Evolutionary conservation across 176 grass and related monocot genomes (phyloP), one percentile per base, ranked within the genome.

Genomic region (Musa acuminata): DNA sequence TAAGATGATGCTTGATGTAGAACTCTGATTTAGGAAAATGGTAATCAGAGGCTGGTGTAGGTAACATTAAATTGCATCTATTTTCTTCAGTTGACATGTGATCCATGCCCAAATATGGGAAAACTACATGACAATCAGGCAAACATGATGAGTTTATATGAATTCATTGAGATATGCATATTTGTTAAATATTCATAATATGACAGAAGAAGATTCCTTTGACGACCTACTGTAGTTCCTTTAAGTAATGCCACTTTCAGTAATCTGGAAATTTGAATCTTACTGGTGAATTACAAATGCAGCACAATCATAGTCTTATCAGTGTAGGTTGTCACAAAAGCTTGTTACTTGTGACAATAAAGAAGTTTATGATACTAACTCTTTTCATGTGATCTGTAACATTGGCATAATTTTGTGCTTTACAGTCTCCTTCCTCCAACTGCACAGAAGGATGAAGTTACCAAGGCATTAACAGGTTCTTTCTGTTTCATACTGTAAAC

Each of bases 401-500:
- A 8, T 1, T 54, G 2, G n/a, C 2, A 11, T 51, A 29, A 48
- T 64, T 63, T 74, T 53, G 52, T 83, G 62, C 78, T 8, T 89
- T 83, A 70, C 73, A 97, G 94, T 62, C 87, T 97, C 75, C 90
- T 97, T 85, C 94, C 94, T 87, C 79, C 90, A 81, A 97, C 94
- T 73, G 77, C 83, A 57, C 90, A 97, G 77, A 97, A 91, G 70
- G 87, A 82, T 87, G 94, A 97, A 85, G 94, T 97, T 76, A 87
- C 90, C 52, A 97, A 91, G 73, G 90, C 94, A 87, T 88, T 97
- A 79, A 97, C 90, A 90, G 94, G 94, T 97, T 80, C 3, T 78
- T 26, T 75, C 25, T 71, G 72, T 26, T 58, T 48, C 72, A 72
- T 78, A 26, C 19, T 70, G 5, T 49, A 53, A 70, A 75, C 77